These are phyloP conservation scores for Amanita polypyramis DNA, from an alignment of 768 basidiomycete species.

Conservation along the genomic window DNA sequence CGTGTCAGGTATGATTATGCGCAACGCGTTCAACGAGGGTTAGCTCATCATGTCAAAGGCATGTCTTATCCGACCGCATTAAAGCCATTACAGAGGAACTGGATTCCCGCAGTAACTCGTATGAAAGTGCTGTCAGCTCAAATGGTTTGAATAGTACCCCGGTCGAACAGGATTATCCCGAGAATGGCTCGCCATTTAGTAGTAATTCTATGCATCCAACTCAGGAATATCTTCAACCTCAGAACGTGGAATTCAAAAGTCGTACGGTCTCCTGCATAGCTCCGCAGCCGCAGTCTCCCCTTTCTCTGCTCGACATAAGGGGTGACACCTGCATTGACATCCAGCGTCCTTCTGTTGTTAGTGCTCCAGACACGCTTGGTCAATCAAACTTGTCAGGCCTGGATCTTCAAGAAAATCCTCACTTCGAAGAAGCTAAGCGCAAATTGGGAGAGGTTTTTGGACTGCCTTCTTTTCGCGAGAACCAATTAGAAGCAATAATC, in stretches of 20 bases:
- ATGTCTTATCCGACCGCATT: constrained; percentile 20
- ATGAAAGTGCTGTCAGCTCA: neutral
- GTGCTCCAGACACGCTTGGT: neutral
- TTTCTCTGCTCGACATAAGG: neutral
- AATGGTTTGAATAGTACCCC: neutral
- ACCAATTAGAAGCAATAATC: constrained; percentile 82
- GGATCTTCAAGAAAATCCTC: constrained; percentile 11
- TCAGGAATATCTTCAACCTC: neutral
- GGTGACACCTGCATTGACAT: neutral
- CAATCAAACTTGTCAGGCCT: neutral
- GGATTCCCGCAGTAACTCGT: constrained; percentile 10
- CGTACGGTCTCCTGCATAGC: neutral
- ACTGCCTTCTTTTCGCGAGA: constrained; percentile 58
- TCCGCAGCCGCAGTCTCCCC: neutral
- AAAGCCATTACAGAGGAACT: constrained; percentile 26
- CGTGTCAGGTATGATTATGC: constrained; percentile 23
- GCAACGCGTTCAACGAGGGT: neutral
- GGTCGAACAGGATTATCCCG: neutral
- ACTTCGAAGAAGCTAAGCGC: constrained; percentile 40
- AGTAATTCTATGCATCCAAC: neutral
- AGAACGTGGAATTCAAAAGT: neutral
- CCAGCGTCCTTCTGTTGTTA: neutral
- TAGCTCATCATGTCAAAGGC: neutral
- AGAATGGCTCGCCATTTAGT: neutral
- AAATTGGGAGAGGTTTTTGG: constrained; percentile 52